Base-by-base conservation (phyloP, 179 eudicot genomes). In the Silene vulgaris region DNA sequence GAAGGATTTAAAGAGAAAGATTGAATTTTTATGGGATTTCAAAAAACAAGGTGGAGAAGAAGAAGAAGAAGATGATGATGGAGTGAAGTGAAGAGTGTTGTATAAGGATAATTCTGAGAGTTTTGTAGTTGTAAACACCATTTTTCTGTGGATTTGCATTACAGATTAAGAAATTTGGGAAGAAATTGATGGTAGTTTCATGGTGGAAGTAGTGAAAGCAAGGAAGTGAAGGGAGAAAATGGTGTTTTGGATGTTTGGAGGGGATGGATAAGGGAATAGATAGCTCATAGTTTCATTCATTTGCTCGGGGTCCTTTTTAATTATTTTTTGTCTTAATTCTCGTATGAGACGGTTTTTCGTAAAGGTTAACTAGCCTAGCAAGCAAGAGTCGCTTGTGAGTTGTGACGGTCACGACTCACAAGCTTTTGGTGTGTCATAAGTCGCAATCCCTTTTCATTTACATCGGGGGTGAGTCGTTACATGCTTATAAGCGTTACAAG, bases 81-180 rank as follows among this genome's bases (percentile, higher is more conserved):
- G 57, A 71, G 76, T 71, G 75, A 78, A 71, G n/a, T 81, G 80
- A 50, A 80, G 66, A 5, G 77, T 69, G 28, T 45, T 66, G 74
- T 79, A 80, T 2, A 84, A 60, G 26, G 86, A 82, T 45, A 88
- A 76, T 79, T 90, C 89, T 29, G 93, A 78, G 19, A 88, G 65
- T 76, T 84, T 87, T 4, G 87, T 78, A 1, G 88, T 77, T 60
- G 89, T 74, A 62, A 86, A 73, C 30, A 81, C 81, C 89, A 87
- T 87, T 66, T 69, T 80, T 50, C 75, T 79, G 63, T 75, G 78
- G 59, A 79, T 64, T 62, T 61, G 79, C 81, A 82, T 81, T 48
- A 29, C 74, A 75, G 74, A 72, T 71, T 78, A 75, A 57, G 64
- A 37, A 2, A 28, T n/a, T 8, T 23, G 35, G 32, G 61, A 23